Evolutionary conservation across 78 protist species (phyloP).

Genomic region (Protostelium mycophagum): DNA sequence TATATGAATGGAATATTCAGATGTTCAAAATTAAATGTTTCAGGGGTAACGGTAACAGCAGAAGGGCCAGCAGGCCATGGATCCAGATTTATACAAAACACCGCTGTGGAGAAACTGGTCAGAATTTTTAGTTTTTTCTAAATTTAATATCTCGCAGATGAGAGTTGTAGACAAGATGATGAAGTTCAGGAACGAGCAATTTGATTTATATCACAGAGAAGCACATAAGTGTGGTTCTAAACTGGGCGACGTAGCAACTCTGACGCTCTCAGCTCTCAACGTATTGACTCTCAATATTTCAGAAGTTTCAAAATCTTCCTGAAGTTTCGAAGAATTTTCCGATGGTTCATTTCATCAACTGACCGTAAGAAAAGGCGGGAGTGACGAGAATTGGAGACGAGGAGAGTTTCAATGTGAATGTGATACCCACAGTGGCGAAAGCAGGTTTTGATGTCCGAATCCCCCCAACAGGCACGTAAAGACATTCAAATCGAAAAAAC

Average conservation of each 20-base stretch:
- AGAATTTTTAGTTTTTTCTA: not conserved
- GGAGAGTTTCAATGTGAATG: conserved; percentile 39
- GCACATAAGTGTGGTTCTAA: conserved; percentile 33
- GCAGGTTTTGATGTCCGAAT: conserved; percentile 83
- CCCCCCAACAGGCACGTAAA: conserved; percentile 61
- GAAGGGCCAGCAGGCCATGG: conserved; percentile 86
- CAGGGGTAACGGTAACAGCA: conserved; percentile 53
- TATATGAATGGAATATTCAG: not conserved
- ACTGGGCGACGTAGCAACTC: conserved; percentile 77
- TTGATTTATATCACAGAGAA: conserved; percentile 24
- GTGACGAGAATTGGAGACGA: not conserved
- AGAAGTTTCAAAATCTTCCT: conserved; percentile 26
- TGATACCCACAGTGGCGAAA: conserved; percentile 69
- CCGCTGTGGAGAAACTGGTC: conserved; percentile 54
- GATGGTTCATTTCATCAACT: not conserved
- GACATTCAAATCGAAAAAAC: not conserved
- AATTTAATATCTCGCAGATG: conserved; percentile 24
- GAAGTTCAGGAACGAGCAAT: conserved; percentile 51
- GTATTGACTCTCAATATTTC: conserved; percentile 56
- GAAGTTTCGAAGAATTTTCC: conserved; percentile 14
- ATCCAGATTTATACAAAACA: conserved; percentile 59
- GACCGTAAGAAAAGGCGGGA: not conserved
- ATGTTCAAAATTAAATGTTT: not conserved
- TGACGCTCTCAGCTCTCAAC: conserved; percentile 67
- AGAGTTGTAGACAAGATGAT: conserved; percentile 39